Evolutionary conservation across 495 filamentous ascomycete genomes (phyloP).

Genomic region (Lasiosphaeriaceae sp.): DNA sequence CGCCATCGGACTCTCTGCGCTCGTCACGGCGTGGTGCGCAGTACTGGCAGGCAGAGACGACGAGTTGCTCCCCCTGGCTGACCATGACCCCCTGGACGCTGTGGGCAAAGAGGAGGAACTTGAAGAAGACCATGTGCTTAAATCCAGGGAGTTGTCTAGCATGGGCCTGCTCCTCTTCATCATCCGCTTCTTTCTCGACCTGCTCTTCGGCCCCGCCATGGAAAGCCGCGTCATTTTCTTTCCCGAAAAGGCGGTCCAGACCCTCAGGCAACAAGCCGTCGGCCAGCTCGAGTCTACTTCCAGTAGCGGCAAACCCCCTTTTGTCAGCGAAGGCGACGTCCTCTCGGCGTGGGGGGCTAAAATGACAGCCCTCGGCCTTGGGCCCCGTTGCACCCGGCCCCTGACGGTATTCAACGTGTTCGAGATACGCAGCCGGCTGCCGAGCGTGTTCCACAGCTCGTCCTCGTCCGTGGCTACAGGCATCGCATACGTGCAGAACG

Average conservation of each 20-base stretch:
- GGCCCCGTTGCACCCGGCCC: constrained; percentile 9
- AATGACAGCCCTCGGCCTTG: constrained; percentile 13
- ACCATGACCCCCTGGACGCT: constrained; percentile 28
- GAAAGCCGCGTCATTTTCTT: constrained; percentile 10
- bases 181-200: constrained; percentile 21
- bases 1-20: constrained; percentile 35
- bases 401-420: constrained; percentile 31
- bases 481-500: constrained; percentile 22
- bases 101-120: background rate
- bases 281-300: constrained; percentile 12
- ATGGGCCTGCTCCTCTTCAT: constrained; percentile 26
- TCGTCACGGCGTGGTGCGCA: constrained; percentile 35
- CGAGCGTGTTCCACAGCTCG: constrained; percentile 3
- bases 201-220: constrained; percentile 20
- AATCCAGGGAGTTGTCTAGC: constrained; percentile 19
- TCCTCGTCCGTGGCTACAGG: too few species aligned
- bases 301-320: constrained; percentile 17
- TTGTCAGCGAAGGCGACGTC: constrained; percentile 40
- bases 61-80: constrained; percentile 32
- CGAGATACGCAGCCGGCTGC: constrained; percentile 23
- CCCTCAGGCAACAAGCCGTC: constrained; percentile 4
- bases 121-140: constrained; percentile 20
- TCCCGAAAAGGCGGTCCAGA: background rate
- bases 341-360: constrained; percentile 31
- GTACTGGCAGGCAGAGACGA: constrained; percentile 36